Conservation (phyloP, 129 eudicot genomes). For the Mikania micrantha region DNA sequence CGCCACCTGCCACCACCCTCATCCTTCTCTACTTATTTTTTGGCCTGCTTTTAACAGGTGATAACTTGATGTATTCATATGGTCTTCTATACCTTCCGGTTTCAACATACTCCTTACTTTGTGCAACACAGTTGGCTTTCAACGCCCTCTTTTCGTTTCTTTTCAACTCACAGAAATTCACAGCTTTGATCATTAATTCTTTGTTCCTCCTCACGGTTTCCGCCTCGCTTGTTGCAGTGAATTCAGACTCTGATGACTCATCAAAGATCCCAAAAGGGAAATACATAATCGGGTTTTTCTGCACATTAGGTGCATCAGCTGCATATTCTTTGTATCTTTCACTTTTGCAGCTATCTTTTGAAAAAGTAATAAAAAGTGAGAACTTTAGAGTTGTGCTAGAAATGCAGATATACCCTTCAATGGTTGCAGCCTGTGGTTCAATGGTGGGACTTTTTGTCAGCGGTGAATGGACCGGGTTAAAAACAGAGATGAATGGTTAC, state of each 20-base stretch:
- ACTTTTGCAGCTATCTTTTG: constrained; percentile 39
- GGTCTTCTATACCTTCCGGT: constrained; percentile 63
- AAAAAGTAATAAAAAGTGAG: constrained; percentile 38
- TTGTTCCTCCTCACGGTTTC: constrained; percentile 45
- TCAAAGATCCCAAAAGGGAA: constrained; percentile 30
- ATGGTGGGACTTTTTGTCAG: constrained; percentile 53
- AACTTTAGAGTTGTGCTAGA: constrained; percentile 34
- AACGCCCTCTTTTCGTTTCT: constrained; percentile 50
- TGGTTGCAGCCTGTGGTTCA: constrained; percentile 39
- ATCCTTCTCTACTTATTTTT: constrained; percentile 42
- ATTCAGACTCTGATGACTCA: constrained; percentile 33
- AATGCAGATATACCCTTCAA: constrained; percentile 40
- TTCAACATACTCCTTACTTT: constrained; percentile 54
- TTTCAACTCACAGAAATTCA: constrained; percentile 54
- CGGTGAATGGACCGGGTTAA: constrained; percentile 42
- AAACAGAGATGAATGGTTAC: constrained; percentile 30
- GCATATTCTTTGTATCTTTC: constrained; percentile 42
- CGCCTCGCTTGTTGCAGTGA: constrained; percentile 41
- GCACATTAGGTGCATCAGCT: constrained; percentile 52
- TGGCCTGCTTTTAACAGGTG: constrained; percentile 47
- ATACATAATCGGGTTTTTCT: constrained; percentile 42
- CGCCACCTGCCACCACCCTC: constrained; percentile 25
- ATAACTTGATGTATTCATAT: constrained; percentile 55
- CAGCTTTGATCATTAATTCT: constrained; percentile 47
- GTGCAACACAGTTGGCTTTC: constrained; percentile 68